Conservation (phyloP, 1,284 basidiomycete species). For the Pholiota adiposa region DNA sequence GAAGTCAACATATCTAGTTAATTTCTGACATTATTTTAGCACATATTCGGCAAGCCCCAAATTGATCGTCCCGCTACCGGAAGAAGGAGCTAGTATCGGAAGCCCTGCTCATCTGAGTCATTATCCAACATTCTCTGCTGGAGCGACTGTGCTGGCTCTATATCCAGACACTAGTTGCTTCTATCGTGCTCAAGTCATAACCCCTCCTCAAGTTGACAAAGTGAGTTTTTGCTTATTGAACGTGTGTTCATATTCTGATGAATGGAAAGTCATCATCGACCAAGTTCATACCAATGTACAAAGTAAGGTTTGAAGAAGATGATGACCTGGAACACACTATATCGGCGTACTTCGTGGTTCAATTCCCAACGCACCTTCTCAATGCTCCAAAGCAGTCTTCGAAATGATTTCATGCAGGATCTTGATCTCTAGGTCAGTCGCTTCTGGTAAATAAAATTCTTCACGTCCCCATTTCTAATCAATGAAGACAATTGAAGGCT, state of each 20-base stretch:
- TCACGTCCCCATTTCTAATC: background rate
- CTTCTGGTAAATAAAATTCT: background rate
- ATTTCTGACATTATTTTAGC: conserved; percentile 37
- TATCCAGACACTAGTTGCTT: conserved; percentile 88
- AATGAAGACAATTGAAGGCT: no score
- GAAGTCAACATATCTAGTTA: background rate
- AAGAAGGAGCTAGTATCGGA: conserved; percentile 59
- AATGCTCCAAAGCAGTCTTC: background rate
- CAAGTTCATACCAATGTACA: conserved; percentile 59
- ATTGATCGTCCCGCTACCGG: conserved; percentile 77
- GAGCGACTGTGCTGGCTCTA: conserved; percentile 77
- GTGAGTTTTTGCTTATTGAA: conserved; percentile 9
- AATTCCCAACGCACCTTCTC: conserved; percentile 54
- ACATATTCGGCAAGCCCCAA: conserved; percentile 70
- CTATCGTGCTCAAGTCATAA: conserved; percentile 80
- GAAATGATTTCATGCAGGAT: background rate
- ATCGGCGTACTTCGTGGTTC: conserved; percentile 74
- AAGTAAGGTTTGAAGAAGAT: conserved; percentile 82
- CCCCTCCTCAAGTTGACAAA: conserved; percentile 49
- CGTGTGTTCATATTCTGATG: background rate
- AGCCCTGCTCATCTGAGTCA: conserved; percentile 66
- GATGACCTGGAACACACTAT: conserved; percentile 79
- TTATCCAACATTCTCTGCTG: conserved; percentile 72
- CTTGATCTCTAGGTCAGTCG: background rate
- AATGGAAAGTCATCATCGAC: conserved; percentile 37